phyloP scores from a whole-genome alignment of 2,329 filamentous ascomycete species.

The Apiospora marii region DNA sequence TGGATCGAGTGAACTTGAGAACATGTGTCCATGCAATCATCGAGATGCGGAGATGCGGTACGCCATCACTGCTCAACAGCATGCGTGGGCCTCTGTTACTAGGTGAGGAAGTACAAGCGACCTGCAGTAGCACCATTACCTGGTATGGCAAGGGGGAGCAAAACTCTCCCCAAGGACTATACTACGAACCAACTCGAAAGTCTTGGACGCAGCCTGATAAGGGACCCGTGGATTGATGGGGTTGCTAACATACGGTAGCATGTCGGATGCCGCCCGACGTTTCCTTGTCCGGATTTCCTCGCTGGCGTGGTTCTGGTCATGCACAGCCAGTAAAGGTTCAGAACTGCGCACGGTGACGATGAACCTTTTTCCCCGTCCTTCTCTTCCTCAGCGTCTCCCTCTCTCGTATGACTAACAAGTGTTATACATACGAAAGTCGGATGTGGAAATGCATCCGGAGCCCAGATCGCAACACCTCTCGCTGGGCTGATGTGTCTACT shows the following conservation, averaged over 20 bases:
- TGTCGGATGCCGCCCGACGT: not conserved
- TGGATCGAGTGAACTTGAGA: not conserved
- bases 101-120: constrained; percentile 14
- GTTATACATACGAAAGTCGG: not conserved
- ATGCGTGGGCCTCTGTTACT: not conserved
- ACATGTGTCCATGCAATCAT: not conserved
- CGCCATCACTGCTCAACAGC: not conserved
- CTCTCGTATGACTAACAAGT: not conserved
- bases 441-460: not conserved
- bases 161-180: not conserved
- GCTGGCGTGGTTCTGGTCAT: not conserved
- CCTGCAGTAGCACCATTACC: not conserved
- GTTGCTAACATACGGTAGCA: not conserved
- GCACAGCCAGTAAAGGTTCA: not conserved
- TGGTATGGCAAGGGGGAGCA: not conserved
- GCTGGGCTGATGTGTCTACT: not conserved
- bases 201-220: too few relatives aligned
- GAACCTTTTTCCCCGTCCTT: not conserved
- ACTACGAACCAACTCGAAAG: not conserved
- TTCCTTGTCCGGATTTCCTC: not conserved
- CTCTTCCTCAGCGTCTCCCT: not conserved
- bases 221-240: not conserved
- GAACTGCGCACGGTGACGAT: not conserved
- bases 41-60: not conserved
- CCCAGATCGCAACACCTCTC: not conserved